Evolutionary conservation across 1,284 basidiomycete species (phyloP).

Genomic region (Ganoderma leucocontextum): DNA sequence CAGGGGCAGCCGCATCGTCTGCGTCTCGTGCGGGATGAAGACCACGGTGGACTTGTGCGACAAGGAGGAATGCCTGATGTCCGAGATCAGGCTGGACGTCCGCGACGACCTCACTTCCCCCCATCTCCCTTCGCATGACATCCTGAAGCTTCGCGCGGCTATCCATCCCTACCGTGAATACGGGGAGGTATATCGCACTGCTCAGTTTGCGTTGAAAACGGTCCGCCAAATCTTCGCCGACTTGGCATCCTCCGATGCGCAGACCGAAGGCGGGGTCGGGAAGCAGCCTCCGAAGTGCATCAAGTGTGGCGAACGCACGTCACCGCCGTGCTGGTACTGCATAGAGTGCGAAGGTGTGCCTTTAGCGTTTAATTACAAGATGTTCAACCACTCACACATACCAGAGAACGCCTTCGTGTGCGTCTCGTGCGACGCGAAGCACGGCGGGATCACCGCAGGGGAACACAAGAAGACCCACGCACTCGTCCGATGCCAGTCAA

Average conservation of each 20-base stretch:
- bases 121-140: constrained; percentile 11
- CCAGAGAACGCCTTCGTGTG: constrained; percentile 12
- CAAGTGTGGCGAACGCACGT: constrained; percentile 3
- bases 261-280: not conserved
- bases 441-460: constrained; percentile 2
- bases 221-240: not conserved
- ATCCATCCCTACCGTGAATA: constrained; percentile 13
- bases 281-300: not conserved
- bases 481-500: constrained; percentile 15
- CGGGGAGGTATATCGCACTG: constrained; percentile 9
- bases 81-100: constrained; percentile 2
- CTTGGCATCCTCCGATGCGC: not conserved
- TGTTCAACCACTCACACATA: too few species aligned
- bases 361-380: too few species aligned
- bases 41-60: constrained; percentile 14
- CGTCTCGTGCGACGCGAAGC: constrained; percentile 7
- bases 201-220: constrained; percentile 3
- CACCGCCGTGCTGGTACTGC: constrained; percentile 25
- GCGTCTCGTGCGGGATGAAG: constrained; percentile 13
- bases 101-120: constrained; percentile 14
- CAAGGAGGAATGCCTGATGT: constrained; percentile 7
- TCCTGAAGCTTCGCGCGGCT: constrained; percentile 15
- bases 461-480: constrained; percentile 14
- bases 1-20: constrained; percentile 13
- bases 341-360: constrained; percentile 22